Evolutionary conservation across 2,329 filamentous ascomycete genomes (phyloP).

Genomic region (Paraphoma sp.): DNA sequence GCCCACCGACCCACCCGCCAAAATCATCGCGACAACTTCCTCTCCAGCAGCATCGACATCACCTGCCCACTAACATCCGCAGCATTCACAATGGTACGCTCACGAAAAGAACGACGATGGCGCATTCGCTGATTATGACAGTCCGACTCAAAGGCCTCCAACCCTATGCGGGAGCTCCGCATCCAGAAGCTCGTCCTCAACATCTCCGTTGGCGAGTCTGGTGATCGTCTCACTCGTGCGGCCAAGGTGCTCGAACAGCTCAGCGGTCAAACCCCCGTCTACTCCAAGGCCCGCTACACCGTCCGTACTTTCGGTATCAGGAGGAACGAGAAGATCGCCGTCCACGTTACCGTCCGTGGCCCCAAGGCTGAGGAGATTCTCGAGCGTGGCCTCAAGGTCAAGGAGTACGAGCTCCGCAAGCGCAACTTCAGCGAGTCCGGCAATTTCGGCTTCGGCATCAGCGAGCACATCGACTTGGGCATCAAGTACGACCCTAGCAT

Average conservation of each 20-base stretch:
- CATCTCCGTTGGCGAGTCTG: constrained; percentile 99
- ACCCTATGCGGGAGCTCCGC: constrained; percentile 99
- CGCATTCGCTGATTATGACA: constrained; percentile 13
- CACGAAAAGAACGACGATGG: constrained; percentile 7
- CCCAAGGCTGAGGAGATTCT: constrained; percentile 99
- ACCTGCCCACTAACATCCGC: constrained; percentile 45
- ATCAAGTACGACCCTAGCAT: constrained; percentile 73
- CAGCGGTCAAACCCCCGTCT: constrained; percentile 99
- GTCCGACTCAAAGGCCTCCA: constrained; percentile 73
- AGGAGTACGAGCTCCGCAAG: constrained; percentile 99
- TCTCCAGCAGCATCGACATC: constrained; percentile 38
- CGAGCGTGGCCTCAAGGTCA: constrained; percentile 99
- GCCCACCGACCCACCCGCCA: constrained; percentile 24
- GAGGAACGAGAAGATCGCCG: constrained; percentile 98
- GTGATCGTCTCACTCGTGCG: constrained; percentile 99
- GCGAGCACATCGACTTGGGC: constrained; percentile 99
- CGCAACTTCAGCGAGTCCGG: constrained; percentile 99
- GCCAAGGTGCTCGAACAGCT: constrained; percentile 99
- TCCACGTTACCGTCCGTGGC: constrained; percentile 99
- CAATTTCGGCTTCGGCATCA: constrained; percentile 97
- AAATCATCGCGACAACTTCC: constrained; percentile 30
- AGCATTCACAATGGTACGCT: constrained; percentile 50
- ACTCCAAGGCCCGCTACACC: constrained; percentile 99
- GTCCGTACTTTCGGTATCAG: constrained; percentile 99
- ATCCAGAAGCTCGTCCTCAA: constrained; percentile 99